Evolutionary conservation across 2,329 filamentous ascomycete genomes (phyloP), one percentile per base, ranked within the genome.

Genomic region (Alternaria arborescens): DNA sequence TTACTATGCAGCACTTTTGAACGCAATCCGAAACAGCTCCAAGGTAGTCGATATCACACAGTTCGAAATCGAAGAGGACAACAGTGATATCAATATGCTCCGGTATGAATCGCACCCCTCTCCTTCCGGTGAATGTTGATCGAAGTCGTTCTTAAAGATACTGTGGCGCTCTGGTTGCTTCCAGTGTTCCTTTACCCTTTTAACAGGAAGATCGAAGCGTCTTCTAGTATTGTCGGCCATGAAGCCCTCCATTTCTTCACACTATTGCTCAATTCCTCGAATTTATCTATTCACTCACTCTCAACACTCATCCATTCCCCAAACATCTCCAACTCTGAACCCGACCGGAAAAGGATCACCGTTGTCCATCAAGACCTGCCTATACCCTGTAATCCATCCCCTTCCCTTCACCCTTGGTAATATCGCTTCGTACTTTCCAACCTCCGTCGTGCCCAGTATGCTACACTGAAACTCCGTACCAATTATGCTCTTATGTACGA

Each of bases 371-470:
- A 82, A 71, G 3, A 80, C 70, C 53, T 82, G 77, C 62, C 82
- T 81, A 61, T 78, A 80, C 24, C 80, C 75, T 0, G 81, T 82
- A 47, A 84, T 80, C 82, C 82, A 84, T 3, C 77, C 82, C 20
- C 80, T 70, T 0, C 82, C 82, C 50, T 81, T 79, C 2, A 84
- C 71, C 0, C 74, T 78, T 0, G 82, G 78, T 7, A 81, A 52
- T 12, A 83, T 71, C 3, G 81, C 82, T 24, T 77, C 68, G 38
- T 78, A 79, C 0, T 73, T 43, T 1, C 80, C 82, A 2, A 83
- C 76, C 41, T 71, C 80, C 2, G 78, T 77, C 0, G 69, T 78
- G 0, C 76, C 75, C 12, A 70, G 61, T 53, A 84, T 81, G 8
- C 74, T 73, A 38, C 78, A 71, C 3, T 74, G 62, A 48, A 84